phyloP scores from a whole-genome alignment of 163 green algal genomes.

The Scenedesmus sp. region DNA sequence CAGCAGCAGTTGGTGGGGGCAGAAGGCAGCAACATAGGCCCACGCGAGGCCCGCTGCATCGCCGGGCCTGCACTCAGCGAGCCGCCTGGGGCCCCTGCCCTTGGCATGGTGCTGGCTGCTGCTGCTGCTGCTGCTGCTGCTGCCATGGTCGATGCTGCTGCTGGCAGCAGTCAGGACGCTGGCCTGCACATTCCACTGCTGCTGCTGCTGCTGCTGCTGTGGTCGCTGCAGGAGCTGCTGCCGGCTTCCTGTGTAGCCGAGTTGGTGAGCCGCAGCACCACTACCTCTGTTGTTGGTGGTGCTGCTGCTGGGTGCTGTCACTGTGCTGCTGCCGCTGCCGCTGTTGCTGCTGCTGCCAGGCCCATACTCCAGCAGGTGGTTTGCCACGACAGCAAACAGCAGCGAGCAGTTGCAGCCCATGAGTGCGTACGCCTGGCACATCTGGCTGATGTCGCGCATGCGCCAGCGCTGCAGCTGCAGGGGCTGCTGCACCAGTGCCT shows the following conservation, averaged over 20 bases:
- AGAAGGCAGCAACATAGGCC: conserved; percentile 29
- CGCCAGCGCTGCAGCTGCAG: conserved; percentile 15
- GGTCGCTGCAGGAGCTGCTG: background rate
- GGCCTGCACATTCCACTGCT: background rate
- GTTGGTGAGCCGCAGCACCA: background rate
- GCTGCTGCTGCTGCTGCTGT: background rate
- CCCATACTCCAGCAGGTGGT: conserved; percentile 26
- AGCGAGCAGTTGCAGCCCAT: conserved; percentile 1
- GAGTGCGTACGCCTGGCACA: conserved; percentile 35
- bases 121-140: conserved; percentile 24
- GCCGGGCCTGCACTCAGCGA: background rate
- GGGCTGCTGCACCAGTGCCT: conserved; percentile 17
- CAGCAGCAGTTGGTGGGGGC: conserved; percentile 49
- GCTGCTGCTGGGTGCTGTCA: background rate
- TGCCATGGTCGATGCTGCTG: background rate
- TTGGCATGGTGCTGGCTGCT: background rate
- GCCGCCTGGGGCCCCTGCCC: background rate
- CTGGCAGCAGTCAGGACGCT: conserved; percentile 17
- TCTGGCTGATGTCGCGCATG: conserved; percentile 41
- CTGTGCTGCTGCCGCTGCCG: too few relatives aligned
- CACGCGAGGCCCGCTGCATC: conserved; percentile 47
- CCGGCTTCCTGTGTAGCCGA: background rate
- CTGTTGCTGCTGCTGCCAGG: background rate
- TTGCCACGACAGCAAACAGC: conserved; percentile 37
- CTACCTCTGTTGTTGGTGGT: background rate